Base-by-base conservation (phyloP, 2,329 filamentous ascomycete genomes). In the Pochonia chlamydosporia region DNA sequence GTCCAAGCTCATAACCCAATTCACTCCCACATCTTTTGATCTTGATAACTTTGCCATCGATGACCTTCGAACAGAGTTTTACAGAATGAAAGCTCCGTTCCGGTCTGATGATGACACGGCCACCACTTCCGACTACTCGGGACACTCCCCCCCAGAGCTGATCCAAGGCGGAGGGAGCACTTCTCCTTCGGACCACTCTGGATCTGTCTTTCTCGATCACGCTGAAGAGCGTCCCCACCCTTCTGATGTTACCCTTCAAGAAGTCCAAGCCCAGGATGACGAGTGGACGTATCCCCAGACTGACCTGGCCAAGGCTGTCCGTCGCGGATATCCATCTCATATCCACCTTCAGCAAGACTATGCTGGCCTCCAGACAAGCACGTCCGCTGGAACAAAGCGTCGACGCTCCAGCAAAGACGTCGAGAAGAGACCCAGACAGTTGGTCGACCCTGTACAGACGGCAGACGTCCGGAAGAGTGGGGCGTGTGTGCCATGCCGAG, bases 401-500 rank as follows among this genome's bases (percentile, higher is more conserved):
- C 64, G 66, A 52, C 60, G 63, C 41, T 62, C 65, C 50, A 59
- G 56, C 42, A 57, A 61, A 44, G 56, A 56, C 33, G 49, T 60
- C 37, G 65, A 68, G 31, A 68, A 61, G 56, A 66, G 64, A 49
- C 61, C 58, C 45, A 59, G 66, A 42, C 64, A 68, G 46, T 59
- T 70, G 23, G 57, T 58, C 47, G 62, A 70, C 52, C 67, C 64
- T 36, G 64, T 69, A 50, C 67, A 74, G 59, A 75, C 74, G 37
- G 72, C 71, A 44, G 66, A 68, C 46, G 72, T 77, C 46, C 72
- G 74, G 53, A 71, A 72, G 56, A 65, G 63, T 54, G 69, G 70
- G 49, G 72, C 74, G 28, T 78, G 74, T 54, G 63, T 71, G 46
- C 68, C 67, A 48, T 77, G 74, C 59, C 72, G 68, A 53, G 64